Evolutionary conservation across 371 early-diverging fungal species (phyloP), one percentile per base, ranked within the genome.

Genomic region (Circinella minor): DNA sequence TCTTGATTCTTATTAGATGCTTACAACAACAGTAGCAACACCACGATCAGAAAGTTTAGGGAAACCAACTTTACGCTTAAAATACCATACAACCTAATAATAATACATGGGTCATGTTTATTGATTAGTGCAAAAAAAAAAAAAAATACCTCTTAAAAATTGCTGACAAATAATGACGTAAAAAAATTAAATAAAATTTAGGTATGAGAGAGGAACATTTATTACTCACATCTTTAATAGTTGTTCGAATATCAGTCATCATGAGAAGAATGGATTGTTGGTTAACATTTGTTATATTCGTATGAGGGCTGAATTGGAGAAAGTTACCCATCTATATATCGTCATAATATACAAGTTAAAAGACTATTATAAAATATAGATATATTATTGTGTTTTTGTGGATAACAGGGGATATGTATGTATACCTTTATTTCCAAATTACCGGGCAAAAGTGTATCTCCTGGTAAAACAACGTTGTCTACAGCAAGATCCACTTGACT

Each of bases 401-500:
- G 27, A 27, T 27, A 27, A 27, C 27, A 27, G 27, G 27, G 27
- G 27, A 27, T 27, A 6, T 43, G 43, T 43, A 11, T 43, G 11
- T 6, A 64, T 77, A 89, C 86, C 65, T 85, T 82, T 13, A 87
- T 61, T 66, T 91, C 91, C 63, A 89, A 70, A 6, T 83, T 36
- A n/a, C 84, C 79, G 0, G 91, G 91, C 37, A 91, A 61, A 17
- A 89, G 69, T 15, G 85, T 88, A 34, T 86, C 88, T 17, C 84
- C 83, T 20, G 86, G 73, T 15, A 91, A 55, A 47, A 89, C 72
- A 71, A 91, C 76, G 61, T 90, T 85, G 59, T 89, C 90, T n/a
- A 91, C 69, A 39, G 83, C 78, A 13, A 90, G 65, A 48, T 89
- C 88, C 64, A 81, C 80, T 71, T 86, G 76, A 6, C 74, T 71